These are phyloP conservation scores for Daldinia concentrica DNA, from an alignment of 495 filamentous ascomycete genomes.

Conservation along the genomic window DNA sequence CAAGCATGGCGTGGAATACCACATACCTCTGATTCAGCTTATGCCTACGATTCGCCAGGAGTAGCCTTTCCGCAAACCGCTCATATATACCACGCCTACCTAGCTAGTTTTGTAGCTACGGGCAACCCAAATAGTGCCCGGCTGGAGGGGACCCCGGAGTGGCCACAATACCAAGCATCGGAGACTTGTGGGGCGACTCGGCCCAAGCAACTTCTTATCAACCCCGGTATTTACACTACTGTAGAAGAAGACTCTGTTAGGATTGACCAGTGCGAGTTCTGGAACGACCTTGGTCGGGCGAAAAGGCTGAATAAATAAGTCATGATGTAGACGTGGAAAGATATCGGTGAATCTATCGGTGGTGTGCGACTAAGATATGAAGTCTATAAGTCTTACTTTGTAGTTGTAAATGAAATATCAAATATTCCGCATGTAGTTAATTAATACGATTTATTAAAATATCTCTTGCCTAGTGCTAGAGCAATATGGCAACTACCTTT, in stretches of 20 bases:
- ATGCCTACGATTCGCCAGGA: not conserved
- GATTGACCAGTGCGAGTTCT: not conserved
- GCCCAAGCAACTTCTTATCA: not conserved
- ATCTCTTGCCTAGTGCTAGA: not conserved
- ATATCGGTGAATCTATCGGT: not conserved
- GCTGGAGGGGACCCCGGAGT: not conserved
- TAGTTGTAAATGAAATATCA: not conserved
- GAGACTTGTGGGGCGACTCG: not conserved
- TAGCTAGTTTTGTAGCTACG: constrained; percentile 5
- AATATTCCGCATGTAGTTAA: too few species aligned
- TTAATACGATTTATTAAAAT: too few species aligned
- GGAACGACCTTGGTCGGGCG: not conserved
- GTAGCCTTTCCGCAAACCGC: constrained; percentile 1
- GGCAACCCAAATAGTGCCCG: constrained; percentile 2
- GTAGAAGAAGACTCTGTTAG: constrained; percentile 5
- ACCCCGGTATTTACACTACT: not conserved
- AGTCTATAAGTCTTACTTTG: not conserved
- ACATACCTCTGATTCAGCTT: constrained; percentile 3
- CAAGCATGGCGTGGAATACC: constrained; percentile 6
- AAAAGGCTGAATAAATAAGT: not conserved
- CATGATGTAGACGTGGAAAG: not conserved
- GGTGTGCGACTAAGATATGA: not conserved
- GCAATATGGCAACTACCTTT: not conserved
- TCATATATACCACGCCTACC: constrained; percentile 3
- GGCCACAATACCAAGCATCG: not conserved